Base-by-base conservation (phyloP, 768 basidiomycete species). In the Tremella yokohamensis region DNA sequence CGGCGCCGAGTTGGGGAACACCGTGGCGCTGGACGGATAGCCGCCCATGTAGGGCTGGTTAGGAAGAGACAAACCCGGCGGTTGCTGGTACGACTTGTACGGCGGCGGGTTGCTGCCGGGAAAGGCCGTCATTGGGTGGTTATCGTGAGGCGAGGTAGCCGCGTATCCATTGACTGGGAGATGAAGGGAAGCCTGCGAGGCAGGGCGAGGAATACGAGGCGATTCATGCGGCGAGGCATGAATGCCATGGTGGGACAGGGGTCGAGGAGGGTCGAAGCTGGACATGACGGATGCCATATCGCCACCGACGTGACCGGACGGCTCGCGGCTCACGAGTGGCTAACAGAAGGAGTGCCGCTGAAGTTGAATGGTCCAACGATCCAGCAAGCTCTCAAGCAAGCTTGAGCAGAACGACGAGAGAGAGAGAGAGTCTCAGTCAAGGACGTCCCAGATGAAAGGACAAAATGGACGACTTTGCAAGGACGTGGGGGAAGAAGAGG, bases 181-280 rank as follows among this genome's bases (percentile, higher is more conserved):
- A 42, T 72, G 70, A 19, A 65, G 48, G 11, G 68, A 69, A 8
- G 60, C 51, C 61, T 72, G 70, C 12, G 66, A 68, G 13, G 57
- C 49, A 9, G 70, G 65, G 44, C 70, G 56, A 16, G 55, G 58
- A 16, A 63, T 56, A 19, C 58, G 53, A n/a, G 70, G 64, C n/a
- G 70, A 72, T 1, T 55, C 57, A 37, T 50, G 25, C 13, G 68
- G 65, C 19, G 70, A 69, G 9, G 61, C 50, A 39, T 57, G 58
- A 24, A 69, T 48, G n/a, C 63, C 70, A 15, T 69, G 67, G 40
- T 72, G 65, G 15, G 65, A 54, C 34, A 63, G 65, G 26, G 65
- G 67, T 52, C 70, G 65, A 44, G 29, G 20, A 8, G 52, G 45
- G 37, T 68, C 64, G 56, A 45, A 45, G 42, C 22, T 45, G 42